Evolutionary conservation across 2,329 filamentous ascomycete genomes (phyloP).

Genomic region (Grosmannia penicillata): DNA sequence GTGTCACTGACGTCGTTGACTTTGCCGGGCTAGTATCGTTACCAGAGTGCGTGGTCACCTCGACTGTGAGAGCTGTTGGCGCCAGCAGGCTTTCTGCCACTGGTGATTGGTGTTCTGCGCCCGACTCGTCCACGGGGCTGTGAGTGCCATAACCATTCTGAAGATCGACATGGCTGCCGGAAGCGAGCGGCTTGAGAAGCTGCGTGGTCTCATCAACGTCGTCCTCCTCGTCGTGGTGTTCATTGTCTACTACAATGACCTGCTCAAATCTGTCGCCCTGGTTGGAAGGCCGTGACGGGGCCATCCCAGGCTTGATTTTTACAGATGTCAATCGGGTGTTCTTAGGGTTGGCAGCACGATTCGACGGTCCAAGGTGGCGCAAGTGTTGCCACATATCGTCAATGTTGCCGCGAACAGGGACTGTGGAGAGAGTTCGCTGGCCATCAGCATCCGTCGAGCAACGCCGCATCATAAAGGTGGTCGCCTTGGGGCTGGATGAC

Average conservation of each 20-base stretch:
- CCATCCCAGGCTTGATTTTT: conserved; percentile 39
- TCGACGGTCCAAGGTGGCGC: conserved; percentile 51
- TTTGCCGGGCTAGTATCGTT: no score
- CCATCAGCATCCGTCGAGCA: conserved; percentile 41
- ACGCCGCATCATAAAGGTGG: conserved; percentile 45
- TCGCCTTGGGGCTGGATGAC: conserved; percentile 33
- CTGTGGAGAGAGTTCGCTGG: conserved; percentile 26
- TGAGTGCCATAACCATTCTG: not conserved
- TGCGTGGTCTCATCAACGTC: conserved; percentile 25
- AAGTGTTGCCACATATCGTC: conserved; percentile 49
- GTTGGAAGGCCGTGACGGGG: not conserved
- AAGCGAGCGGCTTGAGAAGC: conserved; percentile 29
- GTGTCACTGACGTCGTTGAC: no score
- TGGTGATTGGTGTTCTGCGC: not conserved
- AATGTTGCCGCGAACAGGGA: conserved; percentile 44
- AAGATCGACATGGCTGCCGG: no score
- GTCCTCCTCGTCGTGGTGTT: conserved; percentile 11
- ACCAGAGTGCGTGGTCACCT: no score
- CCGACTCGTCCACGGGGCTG: not conserved
- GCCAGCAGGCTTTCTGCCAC: not conserved
- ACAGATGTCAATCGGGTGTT: conserved; percentile 47
- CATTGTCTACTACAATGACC: not conserved
- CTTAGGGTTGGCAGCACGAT: conserved; percentile 49
- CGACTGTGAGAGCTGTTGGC: no score
- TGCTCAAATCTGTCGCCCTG: not conserved